phyloP scores from a whole-genome alignment of 257 asterid genomes.

The Vinca minor region DNA sequence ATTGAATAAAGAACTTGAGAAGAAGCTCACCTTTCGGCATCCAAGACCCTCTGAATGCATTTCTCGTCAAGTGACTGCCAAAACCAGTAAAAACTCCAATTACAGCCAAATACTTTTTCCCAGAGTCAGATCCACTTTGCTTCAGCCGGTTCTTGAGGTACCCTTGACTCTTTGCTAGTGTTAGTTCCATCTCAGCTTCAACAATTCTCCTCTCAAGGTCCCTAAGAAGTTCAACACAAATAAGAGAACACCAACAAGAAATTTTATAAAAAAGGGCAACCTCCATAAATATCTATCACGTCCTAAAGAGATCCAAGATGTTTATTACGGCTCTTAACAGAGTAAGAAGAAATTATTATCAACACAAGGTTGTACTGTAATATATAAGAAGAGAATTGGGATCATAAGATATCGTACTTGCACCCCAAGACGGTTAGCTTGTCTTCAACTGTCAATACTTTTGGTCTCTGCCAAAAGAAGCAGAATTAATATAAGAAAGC shows the following conservation, averaged over 20 bases:
- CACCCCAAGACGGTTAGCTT: constrained; percentile 74
- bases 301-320: neutral
- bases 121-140: constrained; percentile 42
- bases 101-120: constrained; percentile 65
- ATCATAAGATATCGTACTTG: constrained; percentile 55
- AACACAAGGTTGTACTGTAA: too few relatives aligned
- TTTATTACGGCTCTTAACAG: neutral
- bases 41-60: constrained; percentile 70
- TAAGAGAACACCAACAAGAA: neutral
- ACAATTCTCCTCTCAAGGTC: constrained; percentile 66
- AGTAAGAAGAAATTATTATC: too few relatives aligned
- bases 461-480: constrained; percentile 63
- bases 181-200: constrained; percentile 85
- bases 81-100: constrained; percentile 85
- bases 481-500: constrained; percentile 1
- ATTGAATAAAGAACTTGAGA: neutral
- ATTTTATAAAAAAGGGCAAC: neutral
- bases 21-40: constrained; percentile 67
- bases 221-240: constrained; percentile 28
- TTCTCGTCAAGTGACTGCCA: constrained; percentile 70
- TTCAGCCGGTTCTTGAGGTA: constrained; percentile 64
- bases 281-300: neutral
- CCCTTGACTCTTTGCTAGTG: constrained; percentile 88
- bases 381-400: too few relatives aligned
- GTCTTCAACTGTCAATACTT: constrained; percentile 78